These are phyloP conservation scores for Breynia disticha DNA, from an alignment of 441 rosid genomes.

Conservation along the genomic window DNA sequence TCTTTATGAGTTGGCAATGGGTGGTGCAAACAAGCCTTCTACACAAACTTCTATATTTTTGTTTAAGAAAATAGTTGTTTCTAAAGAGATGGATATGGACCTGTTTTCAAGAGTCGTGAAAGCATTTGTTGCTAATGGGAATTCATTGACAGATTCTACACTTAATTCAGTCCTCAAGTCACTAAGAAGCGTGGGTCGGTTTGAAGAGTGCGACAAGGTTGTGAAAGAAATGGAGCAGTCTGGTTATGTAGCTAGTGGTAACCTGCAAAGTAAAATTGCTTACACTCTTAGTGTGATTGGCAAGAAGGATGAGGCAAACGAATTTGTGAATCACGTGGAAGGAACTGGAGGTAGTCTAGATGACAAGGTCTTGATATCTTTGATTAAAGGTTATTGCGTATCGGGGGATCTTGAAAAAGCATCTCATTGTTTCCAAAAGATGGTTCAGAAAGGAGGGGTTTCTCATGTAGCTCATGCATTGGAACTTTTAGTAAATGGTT, in stretches of 20 bases:
- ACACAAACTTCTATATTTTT: constrained; percentile 35
- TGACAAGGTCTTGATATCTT: constrained; percentile 44
- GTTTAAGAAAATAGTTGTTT: constrained; percentile 55
- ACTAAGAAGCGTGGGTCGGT: constrained; percentile 48
- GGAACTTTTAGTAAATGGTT: constrained; percentile 50
- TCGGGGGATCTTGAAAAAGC: constrained; percentile 62
- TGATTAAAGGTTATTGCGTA: constrained; percentile 61
- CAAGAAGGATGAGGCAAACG: constrained; percentile 37
- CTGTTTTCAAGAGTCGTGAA: constrained; percentile 57
- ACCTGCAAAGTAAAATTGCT: constrained; percentile 43
- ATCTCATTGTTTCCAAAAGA: constrained; percentile 37
- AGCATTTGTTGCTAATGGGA: constrained; percentile 38
- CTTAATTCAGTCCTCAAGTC: constrained; percentile 56
- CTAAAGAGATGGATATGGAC: constrained; percentile 44
- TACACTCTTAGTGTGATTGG: constrained; percentile 45
- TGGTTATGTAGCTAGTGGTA: constrained; percentile 36
- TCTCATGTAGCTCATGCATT: constrained; percentile 37
- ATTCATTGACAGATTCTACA: constrained; percentile 45
- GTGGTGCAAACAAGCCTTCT: constrained; percentile 49
- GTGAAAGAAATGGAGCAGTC: constrained; percentile 53
- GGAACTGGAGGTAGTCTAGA: constrained; percentile 39
- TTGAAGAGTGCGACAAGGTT: constrained; percentile 44
- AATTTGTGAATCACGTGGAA: constrained; percentile 38
- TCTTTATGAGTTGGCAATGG: constrained; percentile 64
- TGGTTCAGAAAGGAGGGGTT: constrained; percentile 40